A percentile compares a stretch with the other conserved stretches of the same genome.
phyloP scores from a whole-genome alignment of 768 basidiomycete species.

The Xerocomellus intermedius region DNA sequence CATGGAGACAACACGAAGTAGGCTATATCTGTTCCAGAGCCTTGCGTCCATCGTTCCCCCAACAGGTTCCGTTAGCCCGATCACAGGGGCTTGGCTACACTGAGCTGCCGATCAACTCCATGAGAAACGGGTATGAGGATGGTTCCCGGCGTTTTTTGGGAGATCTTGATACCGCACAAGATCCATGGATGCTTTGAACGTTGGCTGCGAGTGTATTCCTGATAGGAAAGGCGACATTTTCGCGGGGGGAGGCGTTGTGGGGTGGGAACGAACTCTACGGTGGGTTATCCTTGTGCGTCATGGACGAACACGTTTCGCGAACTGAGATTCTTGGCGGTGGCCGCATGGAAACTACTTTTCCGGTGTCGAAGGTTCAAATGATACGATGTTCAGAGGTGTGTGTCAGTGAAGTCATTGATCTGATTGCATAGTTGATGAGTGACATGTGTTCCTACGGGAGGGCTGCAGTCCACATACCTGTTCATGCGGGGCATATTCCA shows the following conservation, averaged over 20 bases:
- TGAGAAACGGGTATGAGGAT: slow-evolving; percentile 26
- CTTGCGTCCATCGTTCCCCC: not conserved
- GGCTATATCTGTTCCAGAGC: slow-evolving; percentile 17
- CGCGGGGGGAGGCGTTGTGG: slow-evolving; percentile 18
- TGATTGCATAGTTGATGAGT: not conserved
- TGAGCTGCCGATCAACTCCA: slow-evolving; percentile 6
- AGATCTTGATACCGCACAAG: slow-evolving; percentile 28
- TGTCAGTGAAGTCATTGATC: slow-evolving; percentile 6
- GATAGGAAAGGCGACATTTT: slow-evolving; percentile 14
- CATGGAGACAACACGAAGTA: slow-evolving; percentile 35
- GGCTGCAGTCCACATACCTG: not conserved
- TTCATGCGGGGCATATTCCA: not conserved
- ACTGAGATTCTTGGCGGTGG: not conserved
- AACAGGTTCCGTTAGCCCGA: not conserved
- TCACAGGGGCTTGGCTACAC: not conserved
- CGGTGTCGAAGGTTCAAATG: slow-evolving; percentile 19
- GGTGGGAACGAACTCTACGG: slow-evolving; percentile 25
- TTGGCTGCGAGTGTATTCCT: slow-evolving; percentile 8
- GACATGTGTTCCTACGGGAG: not conserved
- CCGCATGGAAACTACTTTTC: not conserved
- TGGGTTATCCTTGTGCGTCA: slow-evolving; percentile 4
- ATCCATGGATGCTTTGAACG: slow-evolving; percentile 37
- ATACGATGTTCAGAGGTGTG: not conserved
- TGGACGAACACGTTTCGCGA: not conserved
- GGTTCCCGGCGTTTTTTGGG: slow-evolving; percentile 7